These are phyloP conservation scores for Dothistroma septosporum DNA, from an alignment of 2,329 filamentous ascomycete species.

Conservation along the genomic window DNA sequence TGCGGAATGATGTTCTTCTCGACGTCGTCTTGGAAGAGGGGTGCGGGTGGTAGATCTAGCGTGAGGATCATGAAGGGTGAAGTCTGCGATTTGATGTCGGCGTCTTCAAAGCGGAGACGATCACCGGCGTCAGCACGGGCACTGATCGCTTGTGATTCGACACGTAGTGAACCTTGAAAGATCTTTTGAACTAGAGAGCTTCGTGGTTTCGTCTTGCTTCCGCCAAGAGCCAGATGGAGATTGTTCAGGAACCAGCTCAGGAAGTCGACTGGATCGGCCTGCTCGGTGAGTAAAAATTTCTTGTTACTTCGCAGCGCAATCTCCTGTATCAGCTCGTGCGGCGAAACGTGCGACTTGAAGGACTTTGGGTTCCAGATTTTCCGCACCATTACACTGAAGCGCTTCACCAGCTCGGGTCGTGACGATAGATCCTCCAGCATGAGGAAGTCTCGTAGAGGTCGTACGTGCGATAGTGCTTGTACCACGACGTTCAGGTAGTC, in stretches of 20 bases:
- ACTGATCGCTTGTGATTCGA: slow-evolving; percentile 91
- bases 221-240: slow-evolving; percentile 84
- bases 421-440: slow-evolving; percentile 76
- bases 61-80: slow-evolving; percentile 87
- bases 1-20: slow-evolving; percentile 96
- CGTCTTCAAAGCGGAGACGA: slow-evolving; percentile 87
- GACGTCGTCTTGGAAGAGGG: slow-evolving; percentile 91
- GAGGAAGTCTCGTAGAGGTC: slow-evolving; percentile 85
- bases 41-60: slow-evolving; percentile 83
- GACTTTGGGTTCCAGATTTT: slow-evolving; percentile 98
- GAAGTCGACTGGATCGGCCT: slow-evolving; percentile 95
- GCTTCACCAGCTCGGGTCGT: slow-evolving; percentile 75
- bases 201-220: slow-evolving; percentile 78
- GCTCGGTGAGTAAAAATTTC: slow-evolving; percentile 81
- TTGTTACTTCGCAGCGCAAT: slow-evolving; percentile 86
- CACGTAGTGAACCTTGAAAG: slow-evolving; percentile 87
- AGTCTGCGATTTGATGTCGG: slow-evolving; percentile 72
- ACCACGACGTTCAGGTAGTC: slow-evolving; percentile 97
- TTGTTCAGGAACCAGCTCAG: slow-evolving; percentile 97
- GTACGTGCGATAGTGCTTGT: slow-evolving; percentile 84
- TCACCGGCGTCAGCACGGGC: slow-evolving; percentile 84
- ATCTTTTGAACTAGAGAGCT: slow-evolving; percentile 85
- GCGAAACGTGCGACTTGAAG: slow-evolving; percentile 94
- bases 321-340: slow-evolving; percentile 94
- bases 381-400: slow-evolving; percentile 82